Conservation (phyloP, 106 monocot species). For the Apostasia ramifera region DNA sequence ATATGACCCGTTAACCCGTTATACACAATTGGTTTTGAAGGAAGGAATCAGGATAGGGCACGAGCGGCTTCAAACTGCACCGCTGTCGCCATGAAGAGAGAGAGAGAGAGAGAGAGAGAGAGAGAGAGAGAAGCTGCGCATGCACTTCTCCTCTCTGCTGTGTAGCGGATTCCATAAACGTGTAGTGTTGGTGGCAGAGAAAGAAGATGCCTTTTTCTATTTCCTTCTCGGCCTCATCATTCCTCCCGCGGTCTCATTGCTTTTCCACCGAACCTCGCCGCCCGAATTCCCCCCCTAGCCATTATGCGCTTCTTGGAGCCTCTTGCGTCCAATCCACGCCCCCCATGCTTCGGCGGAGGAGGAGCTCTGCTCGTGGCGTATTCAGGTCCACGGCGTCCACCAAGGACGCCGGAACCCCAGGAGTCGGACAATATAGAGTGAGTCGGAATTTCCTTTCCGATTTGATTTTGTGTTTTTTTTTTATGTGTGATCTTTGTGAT, state of each 20-base stretch:
- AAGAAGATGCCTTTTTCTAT: constrained; percentile 5
- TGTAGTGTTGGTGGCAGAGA: neutral
- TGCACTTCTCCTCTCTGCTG: no score
- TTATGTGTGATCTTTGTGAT: neutral
- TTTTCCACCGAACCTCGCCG: neutral
- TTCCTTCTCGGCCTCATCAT: neutral
- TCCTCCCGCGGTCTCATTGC: neutral
- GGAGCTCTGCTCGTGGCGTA: neutral
- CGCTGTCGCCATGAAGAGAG: no score
- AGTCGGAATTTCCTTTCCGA: neutral
- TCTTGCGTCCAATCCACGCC: constrained; percentile 3
- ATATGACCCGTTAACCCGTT: no score
- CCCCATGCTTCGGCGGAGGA: constrained; percentile 25
- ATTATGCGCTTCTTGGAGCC: neutral
- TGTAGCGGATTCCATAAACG: neutral
- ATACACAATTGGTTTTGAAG: no score
- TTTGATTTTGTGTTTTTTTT: neutral
- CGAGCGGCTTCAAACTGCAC: no score
- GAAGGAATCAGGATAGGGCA: no score
- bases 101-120: no score
- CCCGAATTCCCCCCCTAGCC: neutral
- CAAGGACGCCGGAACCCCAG: neutral
- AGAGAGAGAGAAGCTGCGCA: no score
- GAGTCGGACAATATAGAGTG: constrained; percentile 6
- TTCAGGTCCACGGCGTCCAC: neutral